Base-by-base conservation (phyloP, 2,329 filamentous ascomycete species). In the Verticillium klebahnii region DNA sequence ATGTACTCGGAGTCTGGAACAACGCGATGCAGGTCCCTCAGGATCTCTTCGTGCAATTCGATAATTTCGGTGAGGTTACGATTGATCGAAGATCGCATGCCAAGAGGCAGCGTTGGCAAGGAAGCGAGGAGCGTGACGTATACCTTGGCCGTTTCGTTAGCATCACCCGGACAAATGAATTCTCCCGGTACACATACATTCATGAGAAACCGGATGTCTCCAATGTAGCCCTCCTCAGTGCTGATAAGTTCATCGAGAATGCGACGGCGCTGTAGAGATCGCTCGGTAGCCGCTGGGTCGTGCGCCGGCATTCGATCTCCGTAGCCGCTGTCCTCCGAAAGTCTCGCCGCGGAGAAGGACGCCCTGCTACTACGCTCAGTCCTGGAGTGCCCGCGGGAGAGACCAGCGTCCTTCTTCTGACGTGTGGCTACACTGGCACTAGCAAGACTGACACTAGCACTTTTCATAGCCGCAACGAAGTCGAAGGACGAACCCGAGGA, bases 181-280 rank as follows among this genome's bases (percentile, higher is more conserved):
- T 12, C 29, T 11, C 3, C 37, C 12, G 15, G 23, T 9, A 15
- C 50, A 70, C 86, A 71, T 78, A 94, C 93, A 75, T 96, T 93
- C 72, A 90, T 89, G 63, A 98, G 80, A 66, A 95, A 92, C 68
- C 92, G 92, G 62, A 98, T 76, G 69, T 97, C 94, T 17, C 89
- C 86, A 68, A 98, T 88, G 72, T 98, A 98, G 69, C 89, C 87
- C 72, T 95, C 90, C 74, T 98, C 95, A 0, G 93, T 96, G 61
- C 78, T 84, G 64, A 97, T 86, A 58, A 98, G 79, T 75, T 98
- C 95, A 71, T 95, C 91, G 39, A 98, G 76, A 45, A 96, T 87
- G 64, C 89, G 87, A 15, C 92, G 86, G 64, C 95, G 86, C 69
- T 93, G 90, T 23, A 90, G 75, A 1, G 92, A 86, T 60, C 93